These are phyloP conservation scores for Lentinula edodes DNA, from an alignment of 768 basidiomycete genomes.

Conservation along the genomic window DNA sequence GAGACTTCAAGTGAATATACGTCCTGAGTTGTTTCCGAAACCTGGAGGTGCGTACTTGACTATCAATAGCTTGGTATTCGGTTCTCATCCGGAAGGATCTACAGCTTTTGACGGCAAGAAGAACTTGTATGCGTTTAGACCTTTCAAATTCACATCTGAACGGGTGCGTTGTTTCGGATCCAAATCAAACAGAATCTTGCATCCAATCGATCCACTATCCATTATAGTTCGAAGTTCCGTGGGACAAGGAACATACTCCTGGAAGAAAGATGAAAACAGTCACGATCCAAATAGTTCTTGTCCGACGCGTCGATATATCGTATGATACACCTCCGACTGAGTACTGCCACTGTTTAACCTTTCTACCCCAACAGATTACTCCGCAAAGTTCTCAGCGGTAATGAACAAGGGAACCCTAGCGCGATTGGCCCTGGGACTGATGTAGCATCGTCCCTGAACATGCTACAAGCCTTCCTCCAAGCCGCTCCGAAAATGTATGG, in stretches of 20 bases:
- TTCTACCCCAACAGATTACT: neutral
- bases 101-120: constrained; percentile 29
- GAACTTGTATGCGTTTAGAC: constrained; percentile 22
- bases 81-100: neutral
- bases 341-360: neutral
- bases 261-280: neutral
- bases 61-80: neutral
- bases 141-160: constrained; percentile 15
- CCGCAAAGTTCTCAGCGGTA: neutral
- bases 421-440: constrained; percentile 14
- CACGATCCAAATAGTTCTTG: constrained; percentile 9
- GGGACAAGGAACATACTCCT: neutral
- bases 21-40: constrained; percentile 19
- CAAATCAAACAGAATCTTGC: neutral
- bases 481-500: constrained; percentile 22
- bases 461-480: constrained; percentile 29
- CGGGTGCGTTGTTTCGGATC: constrained; percentile 10
- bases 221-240: neutral
- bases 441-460: constrained; percentile 19
- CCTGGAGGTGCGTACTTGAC: constrained; percentile 17
- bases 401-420: constrained; percentile 1
- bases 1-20: constrained; percentile 19
- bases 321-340: constrained; percentile 19
- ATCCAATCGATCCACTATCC: neutral
- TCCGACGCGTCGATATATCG: constrained; percentile 16